phyloP scores from a whole-genome alignment of 768 basidiomycete species.

The Xerocomus brunneocitrinus region DNA sequence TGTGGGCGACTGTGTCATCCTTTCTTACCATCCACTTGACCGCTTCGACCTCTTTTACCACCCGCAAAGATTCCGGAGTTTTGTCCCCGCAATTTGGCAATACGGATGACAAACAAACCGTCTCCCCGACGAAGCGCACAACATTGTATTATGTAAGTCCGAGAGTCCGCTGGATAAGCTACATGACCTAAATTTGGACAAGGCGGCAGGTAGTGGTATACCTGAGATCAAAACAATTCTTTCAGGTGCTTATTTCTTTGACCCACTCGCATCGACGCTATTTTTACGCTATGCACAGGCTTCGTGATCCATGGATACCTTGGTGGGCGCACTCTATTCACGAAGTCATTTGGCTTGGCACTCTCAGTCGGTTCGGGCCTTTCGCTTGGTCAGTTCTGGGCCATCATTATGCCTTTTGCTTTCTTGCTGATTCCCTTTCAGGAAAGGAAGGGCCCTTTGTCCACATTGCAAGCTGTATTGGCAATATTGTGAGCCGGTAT shows the following conservation, averaged over 20 bases:
- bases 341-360: conserved; percentile 84
- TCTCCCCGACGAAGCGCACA: conserved; percentile 47
- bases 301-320: conserved; percentile 98
- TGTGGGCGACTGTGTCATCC: conserved; percentile 67
- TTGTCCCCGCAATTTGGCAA: conserved; percentile 46
- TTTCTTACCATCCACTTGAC: conserved; percentile 85
- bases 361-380: conserved; percentile 91
- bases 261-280: conserved; percentile 8
- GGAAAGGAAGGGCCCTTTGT: conserved; percentile 80
- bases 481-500: conserved; percentile 87
- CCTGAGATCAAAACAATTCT: conserved; percentile 96
- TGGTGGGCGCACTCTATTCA: conserved; percentile 82
- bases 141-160: conserved; percentile 77
- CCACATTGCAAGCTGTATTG: conserved; percentile 88
- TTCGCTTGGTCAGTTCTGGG: conserved; percentile 54
- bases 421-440: conserved; percentile 13
- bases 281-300: conserved; percentile 39
- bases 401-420: conserved; percentile 3
- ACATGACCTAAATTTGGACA: conserved; percentile 29
- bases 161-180: background rate
- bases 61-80: conserved; percentile 85
- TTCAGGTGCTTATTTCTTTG: conserved; percentile 46
- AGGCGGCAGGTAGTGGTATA: conserved; percentile 92
- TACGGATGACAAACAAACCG: conserved; percentile 19
- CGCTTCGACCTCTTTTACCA: conserved; percentile 81